phyloP scores from a whole-genome alignment of 2,329 filamentous ascomycete species.

The Pyricularia grisea region DNA sequence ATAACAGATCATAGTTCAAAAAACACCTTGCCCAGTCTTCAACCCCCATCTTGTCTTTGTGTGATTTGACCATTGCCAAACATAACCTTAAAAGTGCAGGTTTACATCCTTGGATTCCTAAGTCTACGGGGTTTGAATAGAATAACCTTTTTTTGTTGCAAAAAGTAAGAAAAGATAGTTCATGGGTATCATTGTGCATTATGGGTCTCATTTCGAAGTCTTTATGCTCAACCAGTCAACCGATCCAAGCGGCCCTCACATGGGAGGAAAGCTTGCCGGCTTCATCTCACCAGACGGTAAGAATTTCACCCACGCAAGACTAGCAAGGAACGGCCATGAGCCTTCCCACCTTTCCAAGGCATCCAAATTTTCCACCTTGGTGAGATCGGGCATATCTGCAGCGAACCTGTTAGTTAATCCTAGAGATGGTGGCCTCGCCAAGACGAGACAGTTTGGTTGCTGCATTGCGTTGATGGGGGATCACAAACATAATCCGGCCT shows the following conservation, averaged over 20 bases:
- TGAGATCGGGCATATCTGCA: slow-evolving; percentile 65
- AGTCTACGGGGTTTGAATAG: neutral
- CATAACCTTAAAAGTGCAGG: too few relatives aligned
- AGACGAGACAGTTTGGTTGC: neutral
- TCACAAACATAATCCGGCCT: slow-evolving; percentile 67
- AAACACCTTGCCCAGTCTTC: neutral
- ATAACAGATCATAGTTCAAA: neutral
- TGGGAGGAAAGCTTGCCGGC: slow-evolving; percentile 72
- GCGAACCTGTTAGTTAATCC: neutral
- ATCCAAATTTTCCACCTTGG: slow-evolving; percentile 52
- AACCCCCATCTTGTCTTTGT: neutral
- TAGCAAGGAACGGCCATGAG: slow-evolving; percentile 71
- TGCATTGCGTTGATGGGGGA: neutral
- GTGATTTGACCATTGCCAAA: too few relatives aligned
- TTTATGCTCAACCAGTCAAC: neutral
- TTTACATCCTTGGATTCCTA: neutral
- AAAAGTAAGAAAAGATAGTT: neutral
- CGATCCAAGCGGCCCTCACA: neutral
- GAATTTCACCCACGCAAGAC: slow-evolving; percentile 68
- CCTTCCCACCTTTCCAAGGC: slow-evolving; percentile 70
- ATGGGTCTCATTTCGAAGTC: neutral
- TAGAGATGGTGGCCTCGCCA: neutral
- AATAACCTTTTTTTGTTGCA: neutral
- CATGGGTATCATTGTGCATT: slow-evolving; percentile 3
- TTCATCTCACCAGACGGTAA: slow-evolving; percentile 53